A percentile compares a stretch with the other conserved stretches of the same genome.
These are phyloP conservation scores for Dendrocalamus sinicus DNA, from an alignment of 176 grass and related monocot species.

Conservation along the genomic window DNA sequence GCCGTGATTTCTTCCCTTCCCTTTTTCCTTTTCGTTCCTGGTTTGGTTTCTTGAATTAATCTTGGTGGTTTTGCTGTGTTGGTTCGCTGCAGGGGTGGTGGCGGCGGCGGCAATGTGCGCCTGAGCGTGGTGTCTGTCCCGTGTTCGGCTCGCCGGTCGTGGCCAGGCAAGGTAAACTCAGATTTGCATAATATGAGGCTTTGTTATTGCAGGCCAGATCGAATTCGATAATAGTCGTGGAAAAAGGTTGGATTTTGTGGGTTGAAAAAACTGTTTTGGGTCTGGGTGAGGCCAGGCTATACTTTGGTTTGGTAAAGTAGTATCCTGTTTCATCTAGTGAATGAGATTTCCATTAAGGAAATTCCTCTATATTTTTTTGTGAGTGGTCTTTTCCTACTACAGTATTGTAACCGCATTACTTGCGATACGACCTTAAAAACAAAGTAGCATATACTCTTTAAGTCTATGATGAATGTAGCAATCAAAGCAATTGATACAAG, in stretches of 20 bases:
- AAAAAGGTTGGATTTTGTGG: slow-evolving; percentile 4
- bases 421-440: not conserved
- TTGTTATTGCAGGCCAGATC: not conserved
- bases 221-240: not conserved
- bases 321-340: not conserved
- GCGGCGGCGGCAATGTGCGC: slow-evolving; percentile 32
- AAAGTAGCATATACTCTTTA: no score
- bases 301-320: not conserved
- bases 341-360: not conserved
- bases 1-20: not conserved
- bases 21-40: no score
- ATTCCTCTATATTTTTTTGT: not conserved
- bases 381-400: no score
- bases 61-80: not conserved
- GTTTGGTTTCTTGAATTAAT: not conserved
- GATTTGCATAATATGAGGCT: not conserved
- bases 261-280: not conserved
- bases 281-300: not conserved
- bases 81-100: slow-evolving; percentile 31
- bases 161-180: slow-evolving; percentile 31
- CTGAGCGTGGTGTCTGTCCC: slow-evolving; percentile 25
- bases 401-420: not conserved
- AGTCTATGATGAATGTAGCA: not conserved
- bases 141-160: not conserved
- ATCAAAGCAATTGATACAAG: no score